Evolutionary conservation across 208 protist species (phyloP), one percentile per base, ranked within the genome.

Genomic region (Acanthamoeba castellanii): DNA sequence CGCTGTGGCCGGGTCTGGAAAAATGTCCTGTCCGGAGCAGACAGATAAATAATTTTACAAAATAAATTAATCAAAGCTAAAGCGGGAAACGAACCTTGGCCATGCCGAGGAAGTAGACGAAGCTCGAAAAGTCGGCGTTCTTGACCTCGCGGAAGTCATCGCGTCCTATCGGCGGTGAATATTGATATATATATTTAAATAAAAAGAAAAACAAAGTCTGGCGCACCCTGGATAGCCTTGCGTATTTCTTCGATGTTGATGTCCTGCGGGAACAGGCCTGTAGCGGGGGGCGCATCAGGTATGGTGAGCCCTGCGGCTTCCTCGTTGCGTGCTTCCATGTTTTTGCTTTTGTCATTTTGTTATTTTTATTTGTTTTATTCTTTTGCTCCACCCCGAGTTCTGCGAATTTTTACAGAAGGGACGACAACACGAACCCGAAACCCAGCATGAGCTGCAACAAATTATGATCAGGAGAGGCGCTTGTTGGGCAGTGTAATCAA

Each of bases 41-140:
- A 7, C 0, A 42, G 11, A 47, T 50, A 42, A 20, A 30, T 70
- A 82, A 82, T 34, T 81, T 81, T 47, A 50, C 3, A 82, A 2
- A 82, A n/a, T 82, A 42, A 34, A 82, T 47, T 82, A 82, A 82
- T 30, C 18, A 30, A 37, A 72, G 11, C 16, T 9, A 22, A 61
- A 22, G 11, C 55, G n/a, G 6, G 55, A 61, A 22, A 61, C 3
- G 20, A 22, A 13, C 76, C 85, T 91, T 91, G 85, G 85, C 85
- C 85, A 91, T 91, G 34, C 85, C 85, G 2, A 91, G 34, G 32
- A 91, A 91, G 32, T 91, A 91, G 57, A 91, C 59, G 34, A 91
- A 91, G 85, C 50, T 91, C 8, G 57, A 74, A 50, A 74, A 72
- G 47, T 91, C 85, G 9, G 85, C 34, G 34, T 32, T 32, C 57